Percentiles rank a stretch among this genome's conserved stretches.
Conservation (phyloP, 176 grass and related monocot genomes). For the Zoysia pacifica region DNA sequence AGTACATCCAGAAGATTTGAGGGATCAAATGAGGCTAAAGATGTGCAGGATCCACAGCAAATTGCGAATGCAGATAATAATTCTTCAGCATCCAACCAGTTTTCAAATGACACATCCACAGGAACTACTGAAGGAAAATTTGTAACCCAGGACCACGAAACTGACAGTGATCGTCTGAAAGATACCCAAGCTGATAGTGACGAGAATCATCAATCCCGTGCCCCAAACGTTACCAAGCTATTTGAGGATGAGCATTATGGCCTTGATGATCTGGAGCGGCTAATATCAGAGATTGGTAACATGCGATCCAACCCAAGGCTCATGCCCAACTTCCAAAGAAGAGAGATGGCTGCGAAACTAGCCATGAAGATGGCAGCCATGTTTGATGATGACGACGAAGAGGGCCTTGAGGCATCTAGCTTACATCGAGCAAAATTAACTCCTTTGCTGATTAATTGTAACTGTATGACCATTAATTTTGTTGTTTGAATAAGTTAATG, state of each 20-base stretch:
- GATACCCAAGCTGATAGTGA: slow-evolving; percentile 10
- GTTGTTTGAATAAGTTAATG: too few relatives aligned
- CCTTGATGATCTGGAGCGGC: slow-evolving; percentile 72
- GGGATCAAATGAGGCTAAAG: slow-evolving; percentile 41
- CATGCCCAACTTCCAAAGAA: slow-evolving; percentile 89
- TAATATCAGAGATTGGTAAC: slow-evolving; percentile 91
- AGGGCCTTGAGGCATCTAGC: slow-evolving; percentile 38
- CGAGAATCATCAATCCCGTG: slow-evolving; percentile 33
- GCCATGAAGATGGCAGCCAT: slow-evolving; percentile 91
- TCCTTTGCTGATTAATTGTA: too few relatives aligned
- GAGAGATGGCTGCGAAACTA: slow-evolving; percentile 81
- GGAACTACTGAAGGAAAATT: slow-evolving; percentile 25
- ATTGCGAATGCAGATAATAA: slow-evolving; percentile 23
- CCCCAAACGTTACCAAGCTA: slow-evolving; percentile 1
- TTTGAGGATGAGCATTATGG: slow-evolving; percentile 73
- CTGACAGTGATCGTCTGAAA: slow-evolving; percentile 13
- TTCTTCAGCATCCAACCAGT: slow-evolving; percentile 33
- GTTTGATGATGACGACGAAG: slow-evolving; percentile 78
- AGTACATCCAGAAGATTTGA: slow-evolving; percentile 54
- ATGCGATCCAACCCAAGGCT: slow-evolving; percentile 80
- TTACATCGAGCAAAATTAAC: too few relatives aligned
- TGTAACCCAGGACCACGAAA: slow-evolving; percentile 17
- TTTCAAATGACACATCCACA: slow-evolving; percentile 28
- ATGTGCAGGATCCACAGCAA: slow-evolving; percentile 33
- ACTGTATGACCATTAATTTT: too few relatives aligned